phyloP scores from a whole-genome alignment of 768 basidiomycete genomes.

The Podaxis sp. region DNA sequence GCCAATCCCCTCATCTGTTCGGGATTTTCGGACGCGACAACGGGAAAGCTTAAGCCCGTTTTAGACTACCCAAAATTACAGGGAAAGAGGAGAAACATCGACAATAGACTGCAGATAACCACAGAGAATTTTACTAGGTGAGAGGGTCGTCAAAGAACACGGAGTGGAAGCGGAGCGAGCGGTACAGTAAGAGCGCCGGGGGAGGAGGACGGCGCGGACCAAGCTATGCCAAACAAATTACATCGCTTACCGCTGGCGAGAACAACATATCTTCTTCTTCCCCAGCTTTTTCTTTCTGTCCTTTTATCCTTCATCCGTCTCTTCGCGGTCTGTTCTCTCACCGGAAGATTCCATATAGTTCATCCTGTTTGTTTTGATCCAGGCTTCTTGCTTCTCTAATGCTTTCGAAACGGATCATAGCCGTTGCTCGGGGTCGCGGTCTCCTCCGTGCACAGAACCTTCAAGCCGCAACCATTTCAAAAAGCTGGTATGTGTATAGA shows the following conservation, averaged over 20 bases:
- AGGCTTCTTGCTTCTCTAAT: slow-evolving; percentile 29
- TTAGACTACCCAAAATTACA: background rate
- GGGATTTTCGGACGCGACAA: background rate
- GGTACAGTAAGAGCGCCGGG: background rate
- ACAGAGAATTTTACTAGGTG: background rate
- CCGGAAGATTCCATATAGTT: background rate
- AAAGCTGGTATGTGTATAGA: slow-evolving; percentile 20
- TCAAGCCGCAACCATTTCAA: slow-evolving; percentile 23
- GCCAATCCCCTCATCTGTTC: background rate
- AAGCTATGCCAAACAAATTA: slow-evolving; percentile 21
- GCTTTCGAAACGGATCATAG: slow-evolving; percentile 70
- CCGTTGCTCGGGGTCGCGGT: slow-evolving; percentile 60
- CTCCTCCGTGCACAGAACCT: slow-evolving; percentile 37
- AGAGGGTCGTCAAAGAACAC: background rate
- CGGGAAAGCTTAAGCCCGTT: background rate
- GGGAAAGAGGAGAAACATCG: background rate
- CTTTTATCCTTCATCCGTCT: background rate
- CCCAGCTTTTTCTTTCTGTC: slow-evolving; percentile 5
- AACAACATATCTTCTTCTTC: background rate
- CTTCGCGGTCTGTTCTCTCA: background rate
- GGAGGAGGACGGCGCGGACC: background rate
- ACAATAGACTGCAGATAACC: background rate
- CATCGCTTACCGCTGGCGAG: slow-evolving; percentile 10
- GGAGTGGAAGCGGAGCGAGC: background rate
- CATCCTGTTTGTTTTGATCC: background rate